A percentile compares a stretch with the other conserved stretches of the same genome.
Evolutionary conservation across 352 stramenopile genomes (phyloP).

Genomic region (Pythium coloratum): DNA sequence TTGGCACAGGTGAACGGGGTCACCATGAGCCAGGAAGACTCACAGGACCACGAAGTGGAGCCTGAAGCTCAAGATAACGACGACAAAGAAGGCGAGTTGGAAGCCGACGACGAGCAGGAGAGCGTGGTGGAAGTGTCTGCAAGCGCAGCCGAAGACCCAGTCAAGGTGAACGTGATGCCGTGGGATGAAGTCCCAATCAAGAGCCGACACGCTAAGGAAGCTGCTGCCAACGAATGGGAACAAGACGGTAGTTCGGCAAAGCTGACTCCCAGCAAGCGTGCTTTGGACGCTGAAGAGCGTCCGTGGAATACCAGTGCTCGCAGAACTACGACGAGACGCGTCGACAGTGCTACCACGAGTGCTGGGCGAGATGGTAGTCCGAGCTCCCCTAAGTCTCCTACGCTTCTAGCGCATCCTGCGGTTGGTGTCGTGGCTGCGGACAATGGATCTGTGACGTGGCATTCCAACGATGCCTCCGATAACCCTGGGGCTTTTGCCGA

Average conservation of each 20-base stretch:
- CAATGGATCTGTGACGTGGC: slow-evolving; percentile 7
- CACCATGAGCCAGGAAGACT: neutral
- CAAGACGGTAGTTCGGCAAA: neutral
- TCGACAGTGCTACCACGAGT: neutral
- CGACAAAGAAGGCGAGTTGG: neutral
- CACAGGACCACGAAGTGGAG: neutral
- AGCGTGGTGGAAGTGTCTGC: neutral
- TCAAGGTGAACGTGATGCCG: slow-evolving; percentile 7
- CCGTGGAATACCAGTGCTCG: neutral
- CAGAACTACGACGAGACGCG: neutral
- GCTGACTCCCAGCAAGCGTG: slow-evolving; percentile 6
- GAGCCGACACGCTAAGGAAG: slow-evolving; percentile 18
- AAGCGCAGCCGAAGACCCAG: neutral
- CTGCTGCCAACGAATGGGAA: neutral
- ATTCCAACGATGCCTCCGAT: slow-evolving; percentile 9
- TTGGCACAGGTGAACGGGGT: too few species aligned
- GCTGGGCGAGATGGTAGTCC: neutral
- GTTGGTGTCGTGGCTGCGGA: slow-evolving; percentile 7
- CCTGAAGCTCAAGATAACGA: neutral
- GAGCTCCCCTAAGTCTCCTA: neutral
- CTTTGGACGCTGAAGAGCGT: neutral
- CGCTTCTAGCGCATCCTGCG: neutral
- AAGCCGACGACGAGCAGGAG: neutral
- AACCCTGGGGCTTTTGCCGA: slow-evolving; percentile 5
- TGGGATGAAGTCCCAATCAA: slow-evolving; percentile 28